Evolutionary conservation across 345 rosid genomes (phyloP).

Genomic region (Acer saccharum): DNA sequence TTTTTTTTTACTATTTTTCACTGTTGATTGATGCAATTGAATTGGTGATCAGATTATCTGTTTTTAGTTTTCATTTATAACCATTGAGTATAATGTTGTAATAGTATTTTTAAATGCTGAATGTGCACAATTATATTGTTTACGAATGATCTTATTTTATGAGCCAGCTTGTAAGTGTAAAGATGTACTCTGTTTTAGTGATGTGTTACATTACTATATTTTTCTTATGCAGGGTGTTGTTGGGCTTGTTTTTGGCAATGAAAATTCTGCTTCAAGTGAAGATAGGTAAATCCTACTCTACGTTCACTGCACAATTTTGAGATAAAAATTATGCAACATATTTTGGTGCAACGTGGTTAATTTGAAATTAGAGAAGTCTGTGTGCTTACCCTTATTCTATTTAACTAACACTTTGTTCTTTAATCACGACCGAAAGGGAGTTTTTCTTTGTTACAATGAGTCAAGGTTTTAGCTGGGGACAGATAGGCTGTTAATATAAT

Average conservation of each 20-base stretch:
- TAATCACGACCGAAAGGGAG: not conserved
- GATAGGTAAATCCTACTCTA: constrained; percentile 55
- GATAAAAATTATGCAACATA: not conserved
- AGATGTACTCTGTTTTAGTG: not conserved
- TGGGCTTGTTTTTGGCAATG: constrained; percentile 89
- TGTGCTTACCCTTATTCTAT: not conserved
- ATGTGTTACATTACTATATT: not conserved
- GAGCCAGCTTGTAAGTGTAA: too few species aligned
- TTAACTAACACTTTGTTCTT: not conserved
- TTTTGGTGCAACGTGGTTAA: not conserved
- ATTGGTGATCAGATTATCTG: not conserved
- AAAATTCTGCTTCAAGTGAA: constrained; percentile 69
- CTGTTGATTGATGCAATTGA: constrained; percentile 2
- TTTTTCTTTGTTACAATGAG: too few species aligned
- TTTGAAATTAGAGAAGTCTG: not conserved
- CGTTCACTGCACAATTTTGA: not conserved
- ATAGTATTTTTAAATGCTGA: not conserved
- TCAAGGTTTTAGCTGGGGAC: not conserved
- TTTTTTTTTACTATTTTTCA: not conserved
- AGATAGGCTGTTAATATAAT: not conserved
- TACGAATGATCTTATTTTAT: too few species aligned
- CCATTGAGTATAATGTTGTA: not conserved
- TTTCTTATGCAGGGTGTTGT: constrained; percentile 78
- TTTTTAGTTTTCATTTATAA: not conserved
- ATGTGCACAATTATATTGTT: not conserved